Evolutionary conservation across 2,329 filamentous ascomycete species (phyloP).

Genomic region (Claviceps arundinis): DNA sequence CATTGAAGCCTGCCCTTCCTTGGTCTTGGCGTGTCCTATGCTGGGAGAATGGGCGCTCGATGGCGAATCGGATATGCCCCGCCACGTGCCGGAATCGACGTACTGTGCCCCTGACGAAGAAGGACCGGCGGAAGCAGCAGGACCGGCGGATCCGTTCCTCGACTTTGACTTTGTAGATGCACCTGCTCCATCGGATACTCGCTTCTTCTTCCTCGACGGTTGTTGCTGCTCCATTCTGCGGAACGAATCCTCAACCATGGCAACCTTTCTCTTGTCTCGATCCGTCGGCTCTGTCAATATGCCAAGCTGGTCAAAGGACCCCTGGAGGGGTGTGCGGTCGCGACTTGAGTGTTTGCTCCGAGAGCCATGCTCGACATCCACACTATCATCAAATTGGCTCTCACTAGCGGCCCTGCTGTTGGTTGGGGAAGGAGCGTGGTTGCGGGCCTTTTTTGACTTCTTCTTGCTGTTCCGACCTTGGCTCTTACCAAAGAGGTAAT

Average conservation of each 20-base stretch:
- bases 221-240: conserved; percentile 47
- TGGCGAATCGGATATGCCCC: conserved; percentile 41
- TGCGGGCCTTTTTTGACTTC: conserved; percentile 41
- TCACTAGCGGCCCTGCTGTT: conserved; percentile 54
- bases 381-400: conserved; percentile 40
- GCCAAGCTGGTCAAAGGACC: conserved; percentile 44
- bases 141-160: conserved; percentile 23
- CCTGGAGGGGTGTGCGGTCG: conserved; percentile 50
- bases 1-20: conserved; percentile 18
- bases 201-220: conserved; percentile 48
- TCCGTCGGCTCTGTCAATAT: conserved; percentile 52
- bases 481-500: conserved; percentile 34
- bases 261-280: conserved; percentile 53
- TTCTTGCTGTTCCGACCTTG: conserved; percentile 32
- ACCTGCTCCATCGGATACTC: conserved; percentile 39
- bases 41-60: conserved; percentile 27
- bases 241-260: conserved; percentile 51
- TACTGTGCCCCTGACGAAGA: conserved; percentile 20
- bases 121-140: conserved; percentile 16
- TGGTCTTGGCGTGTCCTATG: conserved; percentile 13
- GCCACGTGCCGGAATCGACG: conserved; percentile 38
- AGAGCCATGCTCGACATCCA: conserved; percentile 37
- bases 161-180: conserved; percentile 25
- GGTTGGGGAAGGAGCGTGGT: conserved; percentile 44
- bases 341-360: conserved; percentile 54